phyloP scores from a whole-genome alignment of 805 yeast species.

The Jamesozyma lodderae region DNA sequence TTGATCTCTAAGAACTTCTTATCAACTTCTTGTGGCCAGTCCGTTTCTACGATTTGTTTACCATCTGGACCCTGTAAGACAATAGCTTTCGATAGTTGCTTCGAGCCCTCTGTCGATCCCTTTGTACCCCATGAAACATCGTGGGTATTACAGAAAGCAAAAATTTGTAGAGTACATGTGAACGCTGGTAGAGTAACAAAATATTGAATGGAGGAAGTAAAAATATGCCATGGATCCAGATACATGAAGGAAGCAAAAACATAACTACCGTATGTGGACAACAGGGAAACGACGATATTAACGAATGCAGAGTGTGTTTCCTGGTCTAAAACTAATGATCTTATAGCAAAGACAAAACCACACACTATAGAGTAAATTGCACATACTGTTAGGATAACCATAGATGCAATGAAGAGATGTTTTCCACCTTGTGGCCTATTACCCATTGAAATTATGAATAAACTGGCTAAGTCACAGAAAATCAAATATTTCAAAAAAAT shows the following conservation, averaged over 20 bases:
- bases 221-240: conserved; percentile 93
- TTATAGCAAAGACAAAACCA: conserved; percentile 70
- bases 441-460: conserved; percentile 90
- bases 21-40: conserved; percentile 34
- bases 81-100: conserved; percentile 70
- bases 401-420: conserved; percentile 61
- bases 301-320: conserved; percentile 45
- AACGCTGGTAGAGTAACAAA: conserved; percentile 84
- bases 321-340: conserved; percentile 36
- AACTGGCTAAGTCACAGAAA: conserved; percentile 73
- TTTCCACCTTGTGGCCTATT: conserved; percentile 96
- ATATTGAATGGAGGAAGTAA: conserved; percentile 82
- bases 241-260: conserved; percentile 72
- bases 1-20: conserved; percentile 31
- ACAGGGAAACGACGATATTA: conserved; percentile 72
- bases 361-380: conserved; percentile 73
- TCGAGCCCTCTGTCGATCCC: conserved; percentile 73
- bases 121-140: conserved; percentile 97
- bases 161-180: conserved; percentile 85
- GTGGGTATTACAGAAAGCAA: conserved; percentile 96
- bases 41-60: conserved; percentile 64
- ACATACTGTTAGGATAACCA: conserved; percentile 65
- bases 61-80: conserved; percentile 75
- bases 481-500: conserved; percentile 80
- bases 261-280: conserved; percentile 89